Base-by-base conservation (phyloP, 371 early-diverging fungal species). In the Mortierella sp. region DNA sequence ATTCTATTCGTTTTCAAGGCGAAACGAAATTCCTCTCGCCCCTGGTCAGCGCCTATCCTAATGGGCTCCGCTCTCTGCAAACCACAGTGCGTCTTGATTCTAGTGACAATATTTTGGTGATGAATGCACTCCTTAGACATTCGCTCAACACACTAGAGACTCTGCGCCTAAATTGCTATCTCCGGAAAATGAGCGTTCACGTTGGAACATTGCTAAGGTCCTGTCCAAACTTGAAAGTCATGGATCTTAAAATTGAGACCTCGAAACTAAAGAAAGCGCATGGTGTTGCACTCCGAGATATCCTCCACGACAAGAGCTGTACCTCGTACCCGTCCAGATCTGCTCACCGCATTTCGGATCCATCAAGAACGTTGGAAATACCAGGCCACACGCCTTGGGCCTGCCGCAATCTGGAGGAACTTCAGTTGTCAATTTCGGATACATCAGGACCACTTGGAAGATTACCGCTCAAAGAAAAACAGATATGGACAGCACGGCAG, bases 401-500 rank as follows among this genome's bases (percentile, higher is more conserved):
- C 7, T 55, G 55, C 13, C 55, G 55, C 9, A 55, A 55, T 32
- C 55, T 55, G 4, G 32, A 55, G 28, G 55, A 55, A 24, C 11
- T 55, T 24, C 55, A 32, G 10, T 28, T 55, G 13, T 28, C 32
- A 22, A 55, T 55, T 3, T 55, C 55, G 13, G 55, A 55, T 13
- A 55, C 55, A 13, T 55, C 55, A 13, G 55, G 55, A 10, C 55
- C 28, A 13, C 11, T 3, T 10, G 10, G 28, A 13, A 55, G 15
- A 2, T 1, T 13, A 13, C 13, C 55, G 11, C 16, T 55, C 11
- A 16, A 55, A 13, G 55, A 55, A 55, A 55, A 55, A 19, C 22
- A 55, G 28, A 55, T 55, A 22, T 55, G 55, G 55, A 55, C 55
- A 55, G 28, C 55, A 55, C 32, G 55, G 8, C 28, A 28, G 24